These are phyloP conservation scores for Solioccasus polychromus DNA, from an alignment of 768 basidiomycete species.

Conservation along the genomic window DNA sequence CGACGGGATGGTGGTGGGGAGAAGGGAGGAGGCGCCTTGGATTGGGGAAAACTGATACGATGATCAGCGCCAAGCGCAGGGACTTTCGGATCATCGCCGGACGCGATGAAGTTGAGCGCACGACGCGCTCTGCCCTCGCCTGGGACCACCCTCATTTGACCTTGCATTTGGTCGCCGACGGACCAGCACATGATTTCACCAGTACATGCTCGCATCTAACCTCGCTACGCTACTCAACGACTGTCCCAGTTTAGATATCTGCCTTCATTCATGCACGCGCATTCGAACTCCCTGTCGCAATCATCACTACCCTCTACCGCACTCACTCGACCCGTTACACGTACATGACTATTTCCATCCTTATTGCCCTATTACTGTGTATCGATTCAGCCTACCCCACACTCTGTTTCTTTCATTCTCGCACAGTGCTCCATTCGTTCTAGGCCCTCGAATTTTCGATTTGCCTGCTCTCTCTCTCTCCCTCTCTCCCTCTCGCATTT, in stretches of 20 bases:
- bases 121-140: conserved; percentile 1
- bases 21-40: conserved; percentile 39
- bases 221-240: conserved; percentile 10
- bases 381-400: conserved; percentile 21
- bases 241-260: conserved; percentile 23
- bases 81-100: conserved; percentile 5
- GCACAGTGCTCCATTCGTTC: conserved; percentile 22
- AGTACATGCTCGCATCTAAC: conserved; percentile 28
- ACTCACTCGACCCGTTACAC: conserved; percentile 8
- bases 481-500: conserved; percentile 12
- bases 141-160: neutral
- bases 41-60: conserved; percentile 52
- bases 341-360: conserved; percentile 26
- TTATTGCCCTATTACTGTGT: conserved; percentile 27
- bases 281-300: conserved; percentile 17
- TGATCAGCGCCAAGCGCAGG: conserved; percentile 19
- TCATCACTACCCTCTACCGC: conserved; percentile 1
- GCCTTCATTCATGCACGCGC: conserved; percentile 17
- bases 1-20: conserved; percentile 49
- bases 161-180: conserved; percentile 6
- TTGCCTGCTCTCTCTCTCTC: conserved; percentile 15
- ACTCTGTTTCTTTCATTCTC: conserved; percentile 2
- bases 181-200: conserved; percentile 21
- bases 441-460: conserved; percentile 11
- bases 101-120: conserved; percentile 5